Evolutionary conservation across 2,329 filamentous ascomycete genomes (phyloP).

Genomic region (Beauveria pseudobassiana): DNA sequence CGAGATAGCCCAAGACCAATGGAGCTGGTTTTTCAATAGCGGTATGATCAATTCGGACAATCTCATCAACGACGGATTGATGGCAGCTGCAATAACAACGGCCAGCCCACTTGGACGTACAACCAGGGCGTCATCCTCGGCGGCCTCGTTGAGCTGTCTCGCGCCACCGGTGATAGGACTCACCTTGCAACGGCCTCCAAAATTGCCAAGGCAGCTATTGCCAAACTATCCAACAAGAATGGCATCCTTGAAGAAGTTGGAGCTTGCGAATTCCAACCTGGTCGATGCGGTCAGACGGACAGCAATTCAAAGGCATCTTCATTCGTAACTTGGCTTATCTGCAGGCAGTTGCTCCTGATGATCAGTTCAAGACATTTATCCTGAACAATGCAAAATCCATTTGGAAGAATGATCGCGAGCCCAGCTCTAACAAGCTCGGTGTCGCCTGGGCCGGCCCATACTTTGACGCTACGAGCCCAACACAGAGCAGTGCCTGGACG

Average conservation of each 20-base stretch:
- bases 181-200: conserved; percentile 35
- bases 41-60: conserved; percentile 45
- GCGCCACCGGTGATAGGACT: conserved; percentile 32
- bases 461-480: conserved; percentile 41
- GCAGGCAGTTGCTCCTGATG: conserved; percentile 40
- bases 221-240: conserved; percentile 32
- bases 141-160: conserved; percentile 43
- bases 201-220: conserved; percentile 48
- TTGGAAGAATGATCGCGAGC: conserved; percentile 51
- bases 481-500: conserved; percentile 62
- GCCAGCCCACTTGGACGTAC: conserved; percentile 43
- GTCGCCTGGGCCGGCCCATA: conserved; percentile 60
- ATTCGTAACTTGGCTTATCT: conserved; percentile 56
- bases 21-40: conserved; percentile 43
- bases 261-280: conserved; percentile 25
- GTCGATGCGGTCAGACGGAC: conserved; percentile 40
- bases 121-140: conserved; percentile 53
- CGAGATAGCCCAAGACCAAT: conserved; percentile 41
- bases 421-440: conserved; percentile 42
- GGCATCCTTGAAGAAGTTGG: conserved; percentile 37
- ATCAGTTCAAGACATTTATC: conserved; percentile 47
- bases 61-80: conserved; percentile 48
- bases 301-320: conserved; percentile 69
- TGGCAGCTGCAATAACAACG: conserved; percentile 42
- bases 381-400: conserved; percentile 56